phyloP scores from a whole-genome alignment of 257 asterid genomes.

The Forsythia suspensa region DNA sequence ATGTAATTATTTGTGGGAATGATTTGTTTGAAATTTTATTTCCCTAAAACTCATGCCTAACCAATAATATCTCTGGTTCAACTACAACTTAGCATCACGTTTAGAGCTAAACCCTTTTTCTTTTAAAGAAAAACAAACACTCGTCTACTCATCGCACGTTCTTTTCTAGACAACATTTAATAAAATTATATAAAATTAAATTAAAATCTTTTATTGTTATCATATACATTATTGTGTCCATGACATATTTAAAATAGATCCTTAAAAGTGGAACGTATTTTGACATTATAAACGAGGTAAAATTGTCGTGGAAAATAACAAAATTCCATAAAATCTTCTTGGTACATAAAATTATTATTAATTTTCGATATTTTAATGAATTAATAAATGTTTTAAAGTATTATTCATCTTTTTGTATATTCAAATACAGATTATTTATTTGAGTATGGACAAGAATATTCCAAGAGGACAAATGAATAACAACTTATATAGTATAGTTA shows the following conservation, averaged over 20 bases:
- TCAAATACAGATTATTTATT: neutral
- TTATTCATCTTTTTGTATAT: neutral
- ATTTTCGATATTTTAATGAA: too few species aligned
- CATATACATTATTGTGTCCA: too few species aligned
- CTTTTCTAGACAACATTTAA: neutral
- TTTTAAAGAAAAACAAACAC: neutral
- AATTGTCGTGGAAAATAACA: too few species aligned
- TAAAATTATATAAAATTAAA: neutral
- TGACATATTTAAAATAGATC: too few species aligned
- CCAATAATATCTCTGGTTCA: slow-evolving; percentile 48
- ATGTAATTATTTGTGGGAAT: slow-evolving; percentile 27
- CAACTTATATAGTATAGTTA: neutral
- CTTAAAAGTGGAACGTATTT: too few species aligned
- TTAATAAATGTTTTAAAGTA: too few species aligned
- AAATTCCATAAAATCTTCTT: too few species aligned
- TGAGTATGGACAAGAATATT: slow-evolving; percentile 20
- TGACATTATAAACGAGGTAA: too few species aligned
- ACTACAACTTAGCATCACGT: slow-evolving; percentile 45
- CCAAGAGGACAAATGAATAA: slow-evolving; percentile 9
- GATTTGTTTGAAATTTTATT: slow-evolving; percentile 14
- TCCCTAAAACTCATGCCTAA: slow-evolving; percentile 39
- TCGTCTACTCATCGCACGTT: neutral
- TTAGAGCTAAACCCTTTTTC: slow-evolving; percentile 26
- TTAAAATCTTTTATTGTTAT: too few species aligned
- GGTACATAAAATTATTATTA: too few species aligned